Percentiles rank a stretch among this genome's conserved stretches.
Conservation (phyloP, 768 basidiomycete species). For the Pleurotus tuoliensis region DNA sequence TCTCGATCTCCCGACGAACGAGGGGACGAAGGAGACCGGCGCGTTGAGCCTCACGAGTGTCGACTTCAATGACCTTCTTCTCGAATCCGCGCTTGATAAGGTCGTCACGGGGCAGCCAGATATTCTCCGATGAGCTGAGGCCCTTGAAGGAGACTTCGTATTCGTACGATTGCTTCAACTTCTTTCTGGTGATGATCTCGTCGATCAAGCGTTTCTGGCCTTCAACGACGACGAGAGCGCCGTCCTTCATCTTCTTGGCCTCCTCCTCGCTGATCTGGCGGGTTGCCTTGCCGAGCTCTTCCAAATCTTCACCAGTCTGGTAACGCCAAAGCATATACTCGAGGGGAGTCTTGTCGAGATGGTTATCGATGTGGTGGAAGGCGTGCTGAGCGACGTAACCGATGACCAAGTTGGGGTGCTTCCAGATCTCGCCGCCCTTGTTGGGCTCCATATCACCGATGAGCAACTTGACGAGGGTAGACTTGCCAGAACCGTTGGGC, state of each 20-base stretch:
- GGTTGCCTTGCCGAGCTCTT: conserved; percentile 91
- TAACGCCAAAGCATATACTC: conserved; percentile 99
- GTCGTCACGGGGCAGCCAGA: conserved; percentile 96
- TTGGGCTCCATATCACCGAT: conserved; percentile 96
- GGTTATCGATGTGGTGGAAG: conserved; percentile 98
- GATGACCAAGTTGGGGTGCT: conserved; percentile 99
- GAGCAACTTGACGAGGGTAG: conserved; percentile 93
- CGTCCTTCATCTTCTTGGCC: conserved; percentile 95
- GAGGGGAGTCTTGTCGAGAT: conserved; percentile 97
- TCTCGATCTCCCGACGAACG: conserved; percentile 98
- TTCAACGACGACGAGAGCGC: conserved; percentile 78
- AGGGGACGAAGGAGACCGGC: conserved; percentile 93
- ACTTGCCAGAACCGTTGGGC: conserved; percentile 98
- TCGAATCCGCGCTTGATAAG: conserved; percentile 98
- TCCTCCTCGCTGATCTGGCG: conserved; percentile 88
- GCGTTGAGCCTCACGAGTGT: conserved; percentile 96
- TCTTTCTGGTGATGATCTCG: conserved; percentile 88
- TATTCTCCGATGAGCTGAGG: conserved; percentile 94
- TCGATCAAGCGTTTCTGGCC: conserved; percentile 95
- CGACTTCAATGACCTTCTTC: conserved; percentile 98
- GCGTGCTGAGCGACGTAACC: conserved; percentile 99
- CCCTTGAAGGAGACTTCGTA: conserved; percentile 97
- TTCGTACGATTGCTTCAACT: conserved; percentile 99
- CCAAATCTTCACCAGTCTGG: conserved; percentile 98
- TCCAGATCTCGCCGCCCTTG: conserved; percentile 97